A percentile compares a stretch with the other conserved stretches of the same genome.
phyloP scores from a whole-genome alignment of 1,139 yeast species.

The Yamadazyma atlantica region DNA sequence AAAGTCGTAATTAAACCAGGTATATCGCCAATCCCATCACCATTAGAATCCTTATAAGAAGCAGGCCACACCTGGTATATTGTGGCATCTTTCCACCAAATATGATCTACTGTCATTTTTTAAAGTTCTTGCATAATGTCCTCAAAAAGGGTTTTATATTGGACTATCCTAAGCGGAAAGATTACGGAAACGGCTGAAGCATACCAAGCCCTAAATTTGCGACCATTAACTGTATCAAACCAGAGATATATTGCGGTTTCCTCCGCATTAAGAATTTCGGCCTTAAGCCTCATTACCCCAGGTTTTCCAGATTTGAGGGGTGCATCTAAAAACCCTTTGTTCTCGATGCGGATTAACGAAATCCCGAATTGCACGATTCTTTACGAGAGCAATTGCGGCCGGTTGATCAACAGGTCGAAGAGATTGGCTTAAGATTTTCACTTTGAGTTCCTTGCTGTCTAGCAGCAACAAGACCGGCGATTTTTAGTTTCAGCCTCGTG shows the following conservation, averaged over 20 bases:
- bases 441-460: no score
- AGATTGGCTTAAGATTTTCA: no score
- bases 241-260: not conserved
- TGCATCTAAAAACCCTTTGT: not conserved
- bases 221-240: not conserved
- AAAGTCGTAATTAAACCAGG: constrained; percentile 51
- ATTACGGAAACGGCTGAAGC: not conserved
- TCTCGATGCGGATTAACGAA: not conserved
- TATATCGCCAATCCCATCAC: constrained; percentile 58
- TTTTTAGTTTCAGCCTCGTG: no score
- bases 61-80: constrained; percentile 61
- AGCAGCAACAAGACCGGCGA: no score
- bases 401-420: no score
- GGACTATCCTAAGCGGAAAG: no score
- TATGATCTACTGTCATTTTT: constrained; percentile 2
- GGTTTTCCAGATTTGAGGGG: not conserved
- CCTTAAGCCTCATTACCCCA: constrained; percentile 1
- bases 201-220: not conserved
- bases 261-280: no score
- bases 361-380: not conserved
- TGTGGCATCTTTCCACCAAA: constrained; percentile 58
- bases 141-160: not conserved
- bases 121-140: not conserved
- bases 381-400: constrained; percentile 1
- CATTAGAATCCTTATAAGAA: constrained; percentile 55